These are phyloP conservation scores for Silene coronaria DNA, from an alignment of 179 eudicot genomes.

Conservation along the genomic window DNA sequence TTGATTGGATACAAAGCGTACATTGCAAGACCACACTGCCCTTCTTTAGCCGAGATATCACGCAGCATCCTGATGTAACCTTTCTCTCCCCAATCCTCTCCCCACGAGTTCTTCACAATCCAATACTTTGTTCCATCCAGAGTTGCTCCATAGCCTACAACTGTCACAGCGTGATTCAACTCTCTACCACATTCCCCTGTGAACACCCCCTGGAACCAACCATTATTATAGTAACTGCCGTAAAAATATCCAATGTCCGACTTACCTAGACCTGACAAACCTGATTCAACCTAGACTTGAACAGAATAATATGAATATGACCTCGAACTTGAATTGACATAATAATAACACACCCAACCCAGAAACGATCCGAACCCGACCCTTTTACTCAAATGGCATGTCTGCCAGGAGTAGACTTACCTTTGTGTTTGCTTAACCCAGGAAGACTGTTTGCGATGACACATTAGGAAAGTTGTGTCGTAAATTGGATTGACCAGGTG, in stretches of 20 bases:
- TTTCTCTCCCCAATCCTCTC: slow-evolving; percentile 75
- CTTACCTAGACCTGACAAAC: too few relatives aligned
- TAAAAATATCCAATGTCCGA: neutral
- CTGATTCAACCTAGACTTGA: too few relatives aligned
- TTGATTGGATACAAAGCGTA: slow-evolving; percentile 71
- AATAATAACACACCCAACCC: too few relatives aligned
- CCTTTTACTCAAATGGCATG: too few relatives aligned
- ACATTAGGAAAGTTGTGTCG: too few relatives aligned
- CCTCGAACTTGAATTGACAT: too few relatives aligned
- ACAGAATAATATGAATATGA: too few relatives aligned
- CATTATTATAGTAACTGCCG: neutral
- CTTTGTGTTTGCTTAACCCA: too few relatives aligned
- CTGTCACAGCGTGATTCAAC: slow-evolving; percentile 64
- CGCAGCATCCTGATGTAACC: slow-evolving; percentile 75
- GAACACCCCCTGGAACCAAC: slow-evolving; percentile 44
- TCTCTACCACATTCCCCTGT: slow-evolving; percentile 59
- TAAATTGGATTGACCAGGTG: too few relatives aligned
- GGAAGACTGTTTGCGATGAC: too few relatives aligned
- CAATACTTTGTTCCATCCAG: slow-evolving; percentile 80
- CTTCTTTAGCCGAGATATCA: slow-evolving; percentile 41
- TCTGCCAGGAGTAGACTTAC: too few relatives aligned
- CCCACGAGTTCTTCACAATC: slow-evolving; percentile 83
- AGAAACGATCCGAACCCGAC: too few relatives aligned
- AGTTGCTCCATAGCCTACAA: slow-evolving; percentile 73
- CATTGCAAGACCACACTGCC: slow-evolving; percentile 73